These are phyloP conservation scores for Naganishia randhawae DNA, from an alignment of 768 basidiomycete species.

Conservation along the genomic window DNA sequence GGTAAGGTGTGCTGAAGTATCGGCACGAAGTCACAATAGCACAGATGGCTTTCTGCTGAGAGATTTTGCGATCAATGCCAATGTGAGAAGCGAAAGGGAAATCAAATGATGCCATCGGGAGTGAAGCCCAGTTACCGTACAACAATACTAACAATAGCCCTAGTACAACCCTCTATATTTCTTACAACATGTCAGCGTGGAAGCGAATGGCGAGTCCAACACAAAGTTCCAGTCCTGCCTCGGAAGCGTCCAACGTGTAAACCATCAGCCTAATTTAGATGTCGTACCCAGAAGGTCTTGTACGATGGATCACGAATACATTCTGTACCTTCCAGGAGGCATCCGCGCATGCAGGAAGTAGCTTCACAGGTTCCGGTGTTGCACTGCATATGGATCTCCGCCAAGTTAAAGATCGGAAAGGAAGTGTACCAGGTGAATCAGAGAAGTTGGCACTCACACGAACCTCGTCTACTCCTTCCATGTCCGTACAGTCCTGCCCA, in stretches of 20 bases:
- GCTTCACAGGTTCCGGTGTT: neutral
- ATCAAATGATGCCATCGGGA: too few relatives aligned
- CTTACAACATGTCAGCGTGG: too few relatives aligned
- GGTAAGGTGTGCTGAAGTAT: too few relatives aligned
- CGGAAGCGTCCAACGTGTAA: neutral
- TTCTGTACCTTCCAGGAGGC: neutral
- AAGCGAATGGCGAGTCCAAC: neutral
- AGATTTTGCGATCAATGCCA: too few relatives aligned
- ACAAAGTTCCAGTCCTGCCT: neutral
- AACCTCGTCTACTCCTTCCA: constrained; percentile 10
- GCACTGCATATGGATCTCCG: too few relatives aligned
- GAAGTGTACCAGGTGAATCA: neutral
- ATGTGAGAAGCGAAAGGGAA: too few relatives aligned
- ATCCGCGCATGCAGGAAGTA: constrained; percentile 9
- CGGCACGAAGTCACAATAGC: too few relatives aligned
- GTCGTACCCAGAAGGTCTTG: neutral
- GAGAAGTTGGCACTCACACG: neutral
- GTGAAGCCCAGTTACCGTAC: too few relatives aligned
- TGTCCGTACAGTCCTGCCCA: neutral
- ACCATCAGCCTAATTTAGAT: neutral
- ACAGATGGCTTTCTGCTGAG: too few relatives aligned
- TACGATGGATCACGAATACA: neutral
- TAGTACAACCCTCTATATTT: too few relatives aligned
- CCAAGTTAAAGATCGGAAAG: neutral
- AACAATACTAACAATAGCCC: too few relatives aligned